Evolutionary conservation across 768 basidiomycete genomes (phyloP).

Genomic region (Tricholoma sp.): DNA sequence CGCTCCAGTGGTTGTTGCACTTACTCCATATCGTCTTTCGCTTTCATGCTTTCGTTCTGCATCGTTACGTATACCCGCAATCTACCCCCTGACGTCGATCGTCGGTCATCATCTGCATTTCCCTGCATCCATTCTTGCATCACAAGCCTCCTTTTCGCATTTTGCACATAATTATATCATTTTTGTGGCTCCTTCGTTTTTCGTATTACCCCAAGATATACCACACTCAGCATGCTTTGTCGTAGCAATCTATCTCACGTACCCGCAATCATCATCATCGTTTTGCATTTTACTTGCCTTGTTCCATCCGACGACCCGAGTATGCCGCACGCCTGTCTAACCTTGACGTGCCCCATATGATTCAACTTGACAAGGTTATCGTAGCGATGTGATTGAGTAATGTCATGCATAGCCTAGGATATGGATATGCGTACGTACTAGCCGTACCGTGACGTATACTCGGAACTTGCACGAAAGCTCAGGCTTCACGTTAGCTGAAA

Average conservation of each 20-base stretch:
- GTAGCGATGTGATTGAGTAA: too few species aligned
- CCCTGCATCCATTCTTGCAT: constrained; percentile 3
- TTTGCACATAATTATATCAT: constrained; percentile 9
- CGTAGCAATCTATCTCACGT: constrained; percentile 4
- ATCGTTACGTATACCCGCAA: neutral
- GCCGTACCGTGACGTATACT: too few species aligned
- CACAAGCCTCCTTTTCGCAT: neutral
- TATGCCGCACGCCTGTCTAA: too few species aligned
- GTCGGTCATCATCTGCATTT: constrained; percentile 8
- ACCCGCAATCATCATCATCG: constrained; percentile 6
- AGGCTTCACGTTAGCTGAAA: too few species aligned
- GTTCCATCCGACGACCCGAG: neutral
- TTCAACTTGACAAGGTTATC: too few species aligned
- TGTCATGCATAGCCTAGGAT: too few species aligned
- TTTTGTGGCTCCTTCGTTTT: constrained; percentile 1
- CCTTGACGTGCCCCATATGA: too few species aligned
- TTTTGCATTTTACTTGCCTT: neutral
- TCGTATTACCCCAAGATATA: constrained; percentile 12
- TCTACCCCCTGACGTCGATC: constrained; percentile 12
- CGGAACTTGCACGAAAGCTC: too few species aligned
- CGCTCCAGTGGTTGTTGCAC: too few species aligned
- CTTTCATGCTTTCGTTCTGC: neutral
- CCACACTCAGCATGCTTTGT: constrained; percentile 11
- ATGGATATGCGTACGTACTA: too few species aligned
- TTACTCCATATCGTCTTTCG: constrained; percentile 1